Base-by-base conservation (phyloP, 2,329 filamentous ascomycete species). In the Neopestalotiopsis rosae region DNA sequence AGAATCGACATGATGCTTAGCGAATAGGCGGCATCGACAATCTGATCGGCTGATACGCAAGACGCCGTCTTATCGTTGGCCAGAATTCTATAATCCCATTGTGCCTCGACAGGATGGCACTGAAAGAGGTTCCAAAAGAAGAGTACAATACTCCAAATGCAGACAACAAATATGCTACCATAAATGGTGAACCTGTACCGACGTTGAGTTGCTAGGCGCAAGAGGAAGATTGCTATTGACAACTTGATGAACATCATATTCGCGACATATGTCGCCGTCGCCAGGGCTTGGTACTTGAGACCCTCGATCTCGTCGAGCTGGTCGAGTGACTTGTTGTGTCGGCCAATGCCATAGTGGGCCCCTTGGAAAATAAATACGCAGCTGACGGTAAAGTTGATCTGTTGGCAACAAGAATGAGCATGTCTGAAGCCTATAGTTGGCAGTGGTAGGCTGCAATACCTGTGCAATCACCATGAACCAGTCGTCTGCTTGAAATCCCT, bases 211-310 rank as follows among this genome's bases (percentile, higher is more conserved):
- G 85, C 82, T 17, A 88, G 78, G 5, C 85, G 81, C 20, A 88
- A 75, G 9, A 88, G 80, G 69, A 87, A 87, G 69, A 88, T 78
- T 42, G 82, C 84, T 63, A 88, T 87, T 76, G 86, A 86, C 65
- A 88, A 76, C 76, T 89, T 89, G 76, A 87, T 83, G 69, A 88
- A 83, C 81, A 87, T 84, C 86, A 89, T 88, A 70, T 86, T 81
- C 10, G 83, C 71, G 59, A 88, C 78, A 67, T 88, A 88, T 2
- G 82, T 83, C 6, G 81, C 83, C 1, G 85, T 85, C 12, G 84
- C 84, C 38, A 88, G 72, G 30, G 86, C 83, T 79, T 88, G 86
- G 78, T 82, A 87, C 81, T 86, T 87, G 58, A 87, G 78, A 6
- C 83, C 84, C n/a, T 78, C 74, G 24, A 87, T 82, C 65, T 82